Conservation (phyloP, 192 early-diverging fungal genomes). For the Coemansia sp. region DNA sequence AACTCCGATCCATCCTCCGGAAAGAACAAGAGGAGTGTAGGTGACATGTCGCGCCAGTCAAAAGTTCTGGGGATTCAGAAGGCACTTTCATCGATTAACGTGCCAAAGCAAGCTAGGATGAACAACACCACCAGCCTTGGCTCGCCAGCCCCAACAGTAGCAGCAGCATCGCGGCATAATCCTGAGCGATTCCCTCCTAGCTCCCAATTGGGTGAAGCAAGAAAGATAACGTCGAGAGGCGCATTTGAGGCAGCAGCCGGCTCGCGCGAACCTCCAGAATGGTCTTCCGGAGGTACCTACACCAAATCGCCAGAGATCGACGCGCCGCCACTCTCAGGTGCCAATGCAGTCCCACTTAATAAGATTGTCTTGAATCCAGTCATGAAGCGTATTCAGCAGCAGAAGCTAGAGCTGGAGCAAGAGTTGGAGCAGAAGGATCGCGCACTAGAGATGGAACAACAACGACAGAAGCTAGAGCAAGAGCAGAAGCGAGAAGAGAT, state of each 20-base stretch:
- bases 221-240: not conserved
- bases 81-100: not conserved
- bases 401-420: not conserved
- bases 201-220: not conserved
- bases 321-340: not conserved
- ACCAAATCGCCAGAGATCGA: not conserved
- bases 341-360: not conserved
- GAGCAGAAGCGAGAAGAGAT: not conserved
- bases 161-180: too few relatives aligned
- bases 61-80: not conserved
- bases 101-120: not conserved
- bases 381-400: not conserved
- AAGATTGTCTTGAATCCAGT: not conserved
- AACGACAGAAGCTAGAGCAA: not conserved
- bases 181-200: too few relatives aligned
- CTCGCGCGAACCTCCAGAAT: not conserved
- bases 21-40: not conserved
- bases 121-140: not conserved
- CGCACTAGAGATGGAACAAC: not conserved
- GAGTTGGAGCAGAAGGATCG: not conserved
- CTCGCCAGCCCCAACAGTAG: not conserved
- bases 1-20: not conserved
- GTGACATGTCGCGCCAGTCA: not conserved
- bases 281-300: not conserved
- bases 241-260: not conserved